Base-by-base conservation (phyloP, 257 asterid genomes). In the Gynochthodes officinalis region DNA sequence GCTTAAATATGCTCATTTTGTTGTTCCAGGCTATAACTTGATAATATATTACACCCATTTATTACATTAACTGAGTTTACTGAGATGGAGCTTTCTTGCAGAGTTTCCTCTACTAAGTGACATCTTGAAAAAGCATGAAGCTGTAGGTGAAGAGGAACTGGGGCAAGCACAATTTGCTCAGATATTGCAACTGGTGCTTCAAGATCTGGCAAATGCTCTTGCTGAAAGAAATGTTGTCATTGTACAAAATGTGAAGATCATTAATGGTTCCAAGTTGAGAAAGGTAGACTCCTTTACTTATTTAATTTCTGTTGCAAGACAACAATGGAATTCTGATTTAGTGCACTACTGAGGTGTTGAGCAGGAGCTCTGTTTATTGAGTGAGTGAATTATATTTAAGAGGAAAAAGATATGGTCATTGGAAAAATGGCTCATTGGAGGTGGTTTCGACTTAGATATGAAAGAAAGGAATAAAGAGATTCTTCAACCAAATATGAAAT, bases 151-250 rank as follows among this genome's bases (percentile, higher is more conserved):
- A 72, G 86, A 82, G 39, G 89, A 82, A 69, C 30, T 87, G 77
- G 91, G 91, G 62, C 91, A 87, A 73, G 88, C 91, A 67, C 89
- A 87, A 76, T 87, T 87, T 54, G 91, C 91, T 3, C 76, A 87
- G 74, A 57, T 82, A 27, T 78, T 87, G 62, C 91, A 84, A 76
- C 76, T 79, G 46, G 89, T 87, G 81, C 86, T 87, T 15, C 91
- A 84, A 77, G 91, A 87, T 37, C 73, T 87, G 58, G 88, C 88
- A 25, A 89, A 84, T 77, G 73, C 70, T 73, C 91, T 87, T 77
- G 80, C 84, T 58, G 80, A 58, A 73, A 79, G 74, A 2, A 86
- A 76, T 60, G 75, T 79, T 59, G 82, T 81, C 42, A 77, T 84
- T 19, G 69, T 79, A 59, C 82, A 69, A 70, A 77, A 82, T 67